Conservation (phyloP, 2,329 filamentous ascomycete species). For the Ceratocystis destructans region DNA sequence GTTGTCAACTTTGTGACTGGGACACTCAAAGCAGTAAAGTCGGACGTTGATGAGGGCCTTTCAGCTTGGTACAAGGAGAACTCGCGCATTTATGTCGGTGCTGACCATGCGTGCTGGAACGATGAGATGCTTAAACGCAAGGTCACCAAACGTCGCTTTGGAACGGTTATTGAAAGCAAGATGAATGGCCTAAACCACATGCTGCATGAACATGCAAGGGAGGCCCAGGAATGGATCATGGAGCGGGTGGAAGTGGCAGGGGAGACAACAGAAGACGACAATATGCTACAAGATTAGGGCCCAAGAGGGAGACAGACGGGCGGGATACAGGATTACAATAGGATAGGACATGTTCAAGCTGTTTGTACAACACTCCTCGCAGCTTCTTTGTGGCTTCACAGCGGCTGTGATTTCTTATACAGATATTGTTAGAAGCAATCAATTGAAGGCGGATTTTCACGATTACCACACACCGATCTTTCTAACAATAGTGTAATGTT, state of each 20-base stretch:
- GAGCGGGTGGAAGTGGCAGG: constrained; percentile 28
- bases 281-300: constrained; percentile 22
- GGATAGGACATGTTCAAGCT: neutral
- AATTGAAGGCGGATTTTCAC: neutral
- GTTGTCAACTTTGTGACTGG: constrained; percentile 73
- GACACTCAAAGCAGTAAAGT: constrained; percentile 61
- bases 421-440: no score
- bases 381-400: neutral
- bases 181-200: constrained; percentile 38
- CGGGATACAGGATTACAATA: neutral
- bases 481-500: neutral
- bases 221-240: constrained; percentile 40
- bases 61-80: constrained; percentile 73
- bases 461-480: no score
- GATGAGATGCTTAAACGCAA: constrained; percentile 46
- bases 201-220: constrained; percentile 41
- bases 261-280: constrained; percentile 39
- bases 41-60: constrained; percentile 59
- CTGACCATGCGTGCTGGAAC: constrained; percentile 62
- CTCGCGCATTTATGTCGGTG: constrained; percentile 65
- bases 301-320: neutral
- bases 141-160: constrained; percentile 47
- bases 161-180: constrained; percentile 40
- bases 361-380: neutral
- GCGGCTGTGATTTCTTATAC: neutral